Conservation (phyloP, 1,284 basidiomycete genomes). For the Cronartium ribicola region DNA sequence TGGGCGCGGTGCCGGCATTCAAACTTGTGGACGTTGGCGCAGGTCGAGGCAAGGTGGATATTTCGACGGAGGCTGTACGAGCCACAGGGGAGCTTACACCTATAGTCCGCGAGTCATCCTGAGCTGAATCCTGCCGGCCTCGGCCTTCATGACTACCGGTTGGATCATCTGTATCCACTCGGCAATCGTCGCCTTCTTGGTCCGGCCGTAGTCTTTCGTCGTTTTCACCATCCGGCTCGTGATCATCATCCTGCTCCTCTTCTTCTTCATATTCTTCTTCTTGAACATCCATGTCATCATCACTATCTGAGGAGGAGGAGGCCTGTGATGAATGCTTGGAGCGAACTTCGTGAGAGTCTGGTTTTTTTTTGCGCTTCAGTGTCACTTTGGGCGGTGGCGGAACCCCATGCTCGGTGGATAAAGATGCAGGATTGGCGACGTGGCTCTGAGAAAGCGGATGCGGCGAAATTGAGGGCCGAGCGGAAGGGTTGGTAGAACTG, state of each 20-base stretch:
- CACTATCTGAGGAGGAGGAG: slow-evolving; percentile 40
- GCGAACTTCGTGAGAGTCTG: slow-evolving; percentile 5
- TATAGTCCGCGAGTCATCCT: too few relatives aligned
- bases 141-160: too few relatives aligned
- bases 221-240: too few relatives aligned
- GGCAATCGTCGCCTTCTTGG: slow-evolving; percentile 1
- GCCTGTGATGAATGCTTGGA: slow-evolving; percentile 36
- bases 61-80: too few relatives aligned
- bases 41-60: too few relatives aligned
- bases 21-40: too few relatives aligned
- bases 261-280: slow-evolving; percentile 23
- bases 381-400: slow-evolving; percentile 8
- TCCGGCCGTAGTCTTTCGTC: not conserved
- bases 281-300: slow-evolving; percentile 15
- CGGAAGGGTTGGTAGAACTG: not conserved
- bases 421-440: slow-evolving; percentile 1
- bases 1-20: too few relatives aligned
- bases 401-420: not conserved
- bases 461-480: not conserved
- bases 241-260: not conserved
- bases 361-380: slow-evolving; percentile 23
- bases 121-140: too few relatives aligned
- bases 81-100: too few relatives aligned
- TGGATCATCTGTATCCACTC: not conserved
- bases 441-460: slow-evolving; percentile 36